phyloP scores from a whole-genome alignment of 768 basidiomycete species.

The Termitomyces sp. region DNA sequence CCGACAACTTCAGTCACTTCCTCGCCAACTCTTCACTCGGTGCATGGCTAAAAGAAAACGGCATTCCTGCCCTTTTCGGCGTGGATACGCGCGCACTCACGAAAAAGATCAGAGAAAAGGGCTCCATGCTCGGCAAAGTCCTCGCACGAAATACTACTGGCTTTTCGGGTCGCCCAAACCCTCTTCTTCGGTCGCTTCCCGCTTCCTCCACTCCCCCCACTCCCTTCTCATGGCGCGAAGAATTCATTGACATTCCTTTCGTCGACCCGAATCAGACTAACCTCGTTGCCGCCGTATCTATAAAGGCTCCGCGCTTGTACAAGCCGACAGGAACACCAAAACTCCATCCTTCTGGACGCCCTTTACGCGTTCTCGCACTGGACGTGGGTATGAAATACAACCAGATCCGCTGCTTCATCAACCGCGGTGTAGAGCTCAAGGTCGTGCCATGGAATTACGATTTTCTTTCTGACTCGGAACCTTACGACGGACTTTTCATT shows the following conservation, averaged over 20 bases:
- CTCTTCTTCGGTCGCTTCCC: constrained; percentile 27
- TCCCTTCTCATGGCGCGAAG: constrained; percentile 69
- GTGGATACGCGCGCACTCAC: constrained; percentile 96
- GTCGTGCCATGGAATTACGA: constrained; percentile 98
- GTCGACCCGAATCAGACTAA: constrained; percentile 86
- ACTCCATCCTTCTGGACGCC: constrained; percentile 75
- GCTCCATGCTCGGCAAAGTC: constrained; percentile 86
- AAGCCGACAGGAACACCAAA: constrained; percentile 51
- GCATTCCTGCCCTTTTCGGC: constrained; percentile 91
- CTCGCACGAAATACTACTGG: constrained; percentile 58
- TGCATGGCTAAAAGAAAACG: constrained; percentile 93
- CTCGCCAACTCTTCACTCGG: constrained; percentile 85
- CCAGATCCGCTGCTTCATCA: constrained; percentile 93
- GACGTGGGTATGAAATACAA: constrained; percentile 99
- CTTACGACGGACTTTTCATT: constrained; percentile 92
- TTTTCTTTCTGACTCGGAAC: constrained; percentile 72
- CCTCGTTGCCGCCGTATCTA: constrained; percentile 88
- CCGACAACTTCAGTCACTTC: constrained; percentile 92
- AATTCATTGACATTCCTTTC: constrained; percentile 81
- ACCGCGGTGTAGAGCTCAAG: constrained; percentile 92
- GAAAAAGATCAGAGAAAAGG: constrained; percentile 93
- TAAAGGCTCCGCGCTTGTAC: constrained; percentile 63
- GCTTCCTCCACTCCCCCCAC: constrained; percentile 51
- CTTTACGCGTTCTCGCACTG: constrained; percentile 81
- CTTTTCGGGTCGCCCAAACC: constrained; percentile 32